Base-by-base conservation (phyloP, 2,329 filamentous ascomycete species). In the Nemania sp. region DNA sequence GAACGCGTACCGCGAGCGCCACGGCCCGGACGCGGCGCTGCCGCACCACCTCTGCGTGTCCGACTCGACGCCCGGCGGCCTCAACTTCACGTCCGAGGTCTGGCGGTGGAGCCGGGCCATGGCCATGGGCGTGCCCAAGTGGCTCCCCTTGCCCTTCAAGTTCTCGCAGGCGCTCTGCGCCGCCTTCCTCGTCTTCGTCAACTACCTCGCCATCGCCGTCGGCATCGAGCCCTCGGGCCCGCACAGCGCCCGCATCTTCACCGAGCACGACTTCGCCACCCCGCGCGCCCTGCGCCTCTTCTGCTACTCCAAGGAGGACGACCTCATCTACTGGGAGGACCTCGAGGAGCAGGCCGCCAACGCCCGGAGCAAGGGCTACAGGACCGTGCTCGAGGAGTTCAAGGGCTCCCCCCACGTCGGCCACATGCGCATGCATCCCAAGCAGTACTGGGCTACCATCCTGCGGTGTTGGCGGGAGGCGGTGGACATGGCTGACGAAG, bases 381-480 rank as follows among this genome's bases (percentile, higher is more conserved):
- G 70, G 20, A 79, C 82, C 1, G 74, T 78, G 1, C 74, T 77
- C 18, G 81, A 84, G 59, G 67, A 81, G 32, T 89, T 89, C 63
- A 78, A 84, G 51, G 82, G 80, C 3, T 86, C 82, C 51, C 75
- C 79, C 1, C 87, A 90, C 71, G 86, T 87, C 17, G 84, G 83
- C 1, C 85, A 89, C 68, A 82, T 89, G 75, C 76, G 81, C 17
- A 74, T 79, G 71, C 80, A 86, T 57, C 80, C 81, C 1, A 78
- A 78, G 34, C 77, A 81, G 69, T 90, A 89, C 68, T 89, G 86
- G 87, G 69, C 65, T 1, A 72, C 77, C 0, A 79, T 83, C 34
- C 50, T 65, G 25, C 56, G 58, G 3, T 67, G 67, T 20, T 75
- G 73, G 73, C 66, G 67, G 40, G 48, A 59, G 9, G 62, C 68